A percentile compares a stretch with the other conserved stretches of the same genome.
Conservation (phyloP, 176 grass and related monocot species). For the Melocanna baccifera region DNA sequence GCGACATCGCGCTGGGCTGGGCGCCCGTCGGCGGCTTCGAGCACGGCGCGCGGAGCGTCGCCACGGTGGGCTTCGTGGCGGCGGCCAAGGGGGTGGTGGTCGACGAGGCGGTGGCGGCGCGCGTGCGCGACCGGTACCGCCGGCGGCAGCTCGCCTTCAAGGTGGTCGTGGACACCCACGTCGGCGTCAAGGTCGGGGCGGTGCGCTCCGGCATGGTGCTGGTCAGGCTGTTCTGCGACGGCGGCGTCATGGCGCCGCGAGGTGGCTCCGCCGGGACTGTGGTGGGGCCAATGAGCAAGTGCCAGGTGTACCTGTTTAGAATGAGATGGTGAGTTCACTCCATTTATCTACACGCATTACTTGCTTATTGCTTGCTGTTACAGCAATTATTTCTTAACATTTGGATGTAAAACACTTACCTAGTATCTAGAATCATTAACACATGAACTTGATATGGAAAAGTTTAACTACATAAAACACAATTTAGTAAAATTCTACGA, state of each 20-base stretch:
- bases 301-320: slow-evolving; percentile 72
- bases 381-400: neutral
- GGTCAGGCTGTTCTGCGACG: slow-evolving; percentile 50
- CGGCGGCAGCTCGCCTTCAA: slow-evolving; percentile 44
- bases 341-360: neutral
- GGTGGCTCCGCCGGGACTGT: neutral
- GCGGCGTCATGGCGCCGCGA: slow-evolving; percentile 54
- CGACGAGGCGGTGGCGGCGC: slow-evolving; percentile 63
- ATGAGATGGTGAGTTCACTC: slow-evolving; percentile 59
- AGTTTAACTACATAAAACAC: neutral
- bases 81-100: slow-evolving; percentile 58
- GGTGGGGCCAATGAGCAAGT: slow-evolving; percentile 47
- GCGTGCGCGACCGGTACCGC: slow-evolving; percentile 50
- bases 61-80: slow-evolving; percentile 37
- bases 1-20: slow-evolving; percentile 57
- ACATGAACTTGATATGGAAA: neutral
- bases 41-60: slow-evolving; percentile 41
- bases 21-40: slow-evolving; percentile 49
- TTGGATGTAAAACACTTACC: neutral
- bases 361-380: neutral
- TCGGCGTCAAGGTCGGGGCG: slow-evolving; percentile 45
- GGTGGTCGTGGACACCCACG: slow-evolving; percentile 60
- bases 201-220: slow-evolving; percentile 59
- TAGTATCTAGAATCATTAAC: neutral
- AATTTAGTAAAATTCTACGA: neutral